Evolutionary conservation across 768 basidiomycete genomes (phyloP), one percentile per base, ranked within the genome.

Genomic region (Collybiopsis confluens): DNA sequence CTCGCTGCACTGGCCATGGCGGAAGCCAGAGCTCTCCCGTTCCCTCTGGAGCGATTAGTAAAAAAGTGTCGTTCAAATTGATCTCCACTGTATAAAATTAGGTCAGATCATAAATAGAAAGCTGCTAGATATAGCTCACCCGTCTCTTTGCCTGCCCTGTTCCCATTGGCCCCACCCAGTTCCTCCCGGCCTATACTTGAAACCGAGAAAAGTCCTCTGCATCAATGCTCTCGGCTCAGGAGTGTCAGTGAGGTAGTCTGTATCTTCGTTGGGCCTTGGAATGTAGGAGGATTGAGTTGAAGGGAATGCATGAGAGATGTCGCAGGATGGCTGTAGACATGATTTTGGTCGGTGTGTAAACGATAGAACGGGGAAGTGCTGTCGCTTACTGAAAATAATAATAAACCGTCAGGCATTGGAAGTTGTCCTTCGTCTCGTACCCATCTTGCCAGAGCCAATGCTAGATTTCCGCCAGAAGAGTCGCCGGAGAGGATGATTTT

Each of bases 381-480:
- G 23, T 24, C 15, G 54, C 68, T 59, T 55, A 73, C 72, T 4
- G 79, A 80, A 15, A 80, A 68, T 5, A 80, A 63, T 3, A 80
- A 63, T 20, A 81, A 62, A 1, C 74, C 78, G 51, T 77, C 67
- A 0, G 78, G 78, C 35, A 68, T 64, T 5, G 74, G 75, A 0
- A 81, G 62, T 13, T 69, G 58, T 8, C 69, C 72, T 59, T 81
- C 77, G 53, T 80, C 78, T 26, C 79, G 67, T n/a, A 81, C 64
- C 79, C 78, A 81, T 37, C 78, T 72, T 6, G 78, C 68, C 2
- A 80, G 69, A 10, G 77, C 73, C 8, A 81, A 70, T 1, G 75
- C 78, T 1, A 81, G 68, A 56, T 80, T 80, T 5, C 80, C 79
- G 11, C 80, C 80, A 0, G 80, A 77, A 55, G 77, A 78, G 55